Base-by-base conservation (phyloP, 2,329 filamentous ascomycete genomes). In the Colletotrichum echinochloae region DNA sequence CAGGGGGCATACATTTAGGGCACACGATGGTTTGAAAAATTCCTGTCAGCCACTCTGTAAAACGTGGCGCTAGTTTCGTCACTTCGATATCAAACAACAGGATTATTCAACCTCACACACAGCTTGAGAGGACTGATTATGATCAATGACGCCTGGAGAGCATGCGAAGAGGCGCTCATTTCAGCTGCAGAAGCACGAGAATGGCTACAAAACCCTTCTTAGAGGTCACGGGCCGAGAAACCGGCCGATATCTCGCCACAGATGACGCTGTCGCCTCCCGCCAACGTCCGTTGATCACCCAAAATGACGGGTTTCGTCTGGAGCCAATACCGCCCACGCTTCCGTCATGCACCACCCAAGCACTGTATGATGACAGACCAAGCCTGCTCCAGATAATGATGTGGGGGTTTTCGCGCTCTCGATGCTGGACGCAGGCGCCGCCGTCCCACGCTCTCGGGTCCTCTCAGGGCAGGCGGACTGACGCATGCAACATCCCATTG, bases 391-490 rank as follows among this genome's bases (percentile, higher is more conserved):
- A 28, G 48, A 66, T 66, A 55, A 66, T 48, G 26, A 48, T 28
- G 48, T 18, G 37, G 20, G 26, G 46, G 41, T 28, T 37, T 18
- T 18, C 23, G 28, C 26, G 23, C 51, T 20, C 33, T 44, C 35
- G 35, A 60, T n/a, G 52, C 14, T 28, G 33, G n/a, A 28, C n/a
- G 23, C 12, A 26, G 35, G 30, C 16, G 16, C 12, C 30, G n/a
- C 28, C 30, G 56, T 55, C 18, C 64, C 56, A 20, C 54, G 56
- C 48, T 39, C 18, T 23, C 57, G 64, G 64, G n/a, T 9, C 37
- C 30, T 18, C 12, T 18, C 12, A 46, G 48, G 37, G 48, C 48
- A 30, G 23, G 28, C n/a, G 26, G 23, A 23, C 9, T 6, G 26
- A n/a, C 28, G 28, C 48, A 44, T 5, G 30, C 46, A 12, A 20